A percentile compares a stretch with the other conserved stretches of the same genome.
Evolutionary conservation across 2,329 filamentous ascomycete genomes (phyloP).

Genomic region (Monilinia fructicola): DNA sequence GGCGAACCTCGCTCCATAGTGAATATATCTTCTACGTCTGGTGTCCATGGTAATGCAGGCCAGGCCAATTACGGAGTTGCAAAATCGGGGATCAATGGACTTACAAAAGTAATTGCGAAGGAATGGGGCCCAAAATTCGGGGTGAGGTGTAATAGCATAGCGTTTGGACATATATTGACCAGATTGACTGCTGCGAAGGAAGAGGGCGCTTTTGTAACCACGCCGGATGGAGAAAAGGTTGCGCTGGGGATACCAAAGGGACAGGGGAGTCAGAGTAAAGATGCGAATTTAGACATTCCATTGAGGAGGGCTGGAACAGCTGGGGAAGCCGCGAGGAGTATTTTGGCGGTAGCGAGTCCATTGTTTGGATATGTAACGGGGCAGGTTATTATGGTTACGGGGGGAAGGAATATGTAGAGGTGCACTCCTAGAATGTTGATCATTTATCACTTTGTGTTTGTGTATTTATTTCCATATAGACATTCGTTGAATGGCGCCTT

Average conservation of each 20-base stretch:
- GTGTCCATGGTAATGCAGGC: conserved; percentile 84
- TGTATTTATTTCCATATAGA: too few species aligned
- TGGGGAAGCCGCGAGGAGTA: conserved; percentile 74
- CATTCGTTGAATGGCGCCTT: not conserved
- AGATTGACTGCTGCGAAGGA: conserved; percentile 83
- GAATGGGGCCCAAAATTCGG: conserved; percentile 86
- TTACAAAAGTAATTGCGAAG: conserved; percentile 88
- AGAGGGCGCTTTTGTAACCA: conserved; percentile 74
- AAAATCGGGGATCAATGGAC: conserved; percentile 78
- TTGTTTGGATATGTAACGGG: conserved; percentile 82
- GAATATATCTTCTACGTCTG: conserved; percentile 80
- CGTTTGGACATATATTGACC: conserved; percentile 80
- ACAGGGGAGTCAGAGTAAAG: conserved; percentile 45
- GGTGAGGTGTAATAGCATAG: conserved; percentile 78
- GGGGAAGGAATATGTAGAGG: conserved; percentile 62
- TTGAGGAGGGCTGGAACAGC: conserved; percentile 73
- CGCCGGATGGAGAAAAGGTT: conserved; percentile 73
- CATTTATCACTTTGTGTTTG: too few species aligned
- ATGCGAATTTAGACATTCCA: conserved; percentile 68
- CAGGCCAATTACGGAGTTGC: conserved; percentile 86
- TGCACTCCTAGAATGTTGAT: not conserved
- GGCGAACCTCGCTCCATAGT: conserved; percentile 75
- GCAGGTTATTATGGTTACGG: conserved; percentile 84
- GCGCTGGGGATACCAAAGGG: conserved; percentile 72
- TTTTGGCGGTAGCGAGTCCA: conserved; percentile 78